These are phyloP conservation scores for Salmacisia buchloeana DNA, from an alignment of 1,284 basidiomycete species.

Conservation along the genomic window DNA sequence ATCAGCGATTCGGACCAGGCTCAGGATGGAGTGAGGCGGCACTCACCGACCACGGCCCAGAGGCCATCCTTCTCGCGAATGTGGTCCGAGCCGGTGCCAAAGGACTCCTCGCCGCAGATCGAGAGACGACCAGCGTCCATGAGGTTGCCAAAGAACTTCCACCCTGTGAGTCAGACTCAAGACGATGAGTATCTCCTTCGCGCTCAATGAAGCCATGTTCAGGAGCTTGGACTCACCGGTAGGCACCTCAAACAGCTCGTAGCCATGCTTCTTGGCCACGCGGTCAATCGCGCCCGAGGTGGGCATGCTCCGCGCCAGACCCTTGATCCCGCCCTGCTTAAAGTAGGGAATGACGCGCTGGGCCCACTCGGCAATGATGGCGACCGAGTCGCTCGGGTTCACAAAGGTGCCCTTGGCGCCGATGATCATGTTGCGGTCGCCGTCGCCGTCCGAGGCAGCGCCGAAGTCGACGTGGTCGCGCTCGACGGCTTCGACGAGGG, in stretches of 20 bases:
- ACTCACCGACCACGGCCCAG: conserved; percentile 85
- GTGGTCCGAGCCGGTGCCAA: conserved; percentile 98
- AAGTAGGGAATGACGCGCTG: conserved; percentile 94
- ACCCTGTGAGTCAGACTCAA: conserved; percentile 59
- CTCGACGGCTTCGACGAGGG: conserved; percentile 88
- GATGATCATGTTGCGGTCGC: conserved; percentile 99
- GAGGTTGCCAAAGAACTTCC: conserved; percentile 99
- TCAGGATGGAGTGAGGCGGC: not conserved
- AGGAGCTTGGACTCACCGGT: conserved; percentile 57
- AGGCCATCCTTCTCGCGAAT: conserved; percentile 98
- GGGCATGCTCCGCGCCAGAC: conserved; percentile 92
- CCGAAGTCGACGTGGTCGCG: conserved; percentile 81
- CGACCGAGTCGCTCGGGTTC: conserved; percentile 92
- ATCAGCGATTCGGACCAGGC: conserved; percentile 10
- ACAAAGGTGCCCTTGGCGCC: conserved; percentile 88
- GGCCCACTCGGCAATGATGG: conserved; percentile 95
- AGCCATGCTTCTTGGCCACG: conserved; percentile 87
- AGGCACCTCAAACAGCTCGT: conserved; percentile 92
- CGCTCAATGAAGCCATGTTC: no score
- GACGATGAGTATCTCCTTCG: not conserved
- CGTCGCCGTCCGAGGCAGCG: conserved; percentile 94
- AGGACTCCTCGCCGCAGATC: conserved; percentile 97
- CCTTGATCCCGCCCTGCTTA: conserved; percentile 80
- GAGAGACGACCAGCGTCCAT: conserved; percentile 97
- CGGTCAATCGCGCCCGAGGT: conserved; percentile 94